These are phyloP conservation scores for Harringtonia aguacate DNA, from an alignment of 2,329 filamentous ascomycete species.

Conservation along the genomic window DNA sequence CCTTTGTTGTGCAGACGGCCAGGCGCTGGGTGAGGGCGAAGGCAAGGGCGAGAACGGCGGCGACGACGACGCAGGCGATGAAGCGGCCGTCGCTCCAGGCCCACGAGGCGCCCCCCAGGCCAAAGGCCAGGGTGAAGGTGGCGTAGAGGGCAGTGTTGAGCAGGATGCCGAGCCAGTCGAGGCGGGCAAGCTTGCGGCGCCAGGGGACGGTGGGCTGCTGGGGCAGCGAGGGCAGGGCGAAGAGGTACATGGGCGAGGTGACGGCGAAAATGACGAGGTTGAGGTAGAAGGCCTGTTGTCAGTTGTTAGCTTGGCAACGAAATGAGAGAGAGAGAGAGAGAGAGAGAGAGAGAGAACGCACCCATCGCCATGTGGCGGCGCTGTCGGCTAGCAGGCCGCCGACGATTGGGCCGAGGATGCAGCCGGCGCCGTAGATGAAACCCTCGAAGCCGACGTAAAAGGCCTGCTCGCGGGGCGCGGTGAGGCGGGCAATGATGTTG, in stretches of 20 bases:
- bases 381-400: slow-evolving; percentile 33
- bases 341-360: neutral
- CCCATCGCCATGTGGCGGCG: slow-evolving; percentile 32
- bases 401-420: slow-evolving; percentile 34
- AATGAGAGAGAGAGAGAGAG: neutral
- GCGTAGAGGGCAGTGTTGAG: slow-evolving; percentile 29
- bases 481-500: slow-evolving; percentile 15
- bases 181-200: slow-evolving; percentile 15
- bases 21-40: slow-evolving; percentile 35
- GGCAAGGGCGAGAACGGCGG: slow-evolving; percentile 23
- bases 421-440: slow-evolving; percentile 30
- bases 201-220: slow-evolving; percentile 10
- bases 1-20: slow-evolving; percentile 26
- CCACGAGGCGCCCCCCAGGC: slow-evolving; percentile 37
- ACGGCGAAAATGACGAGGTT: slow-evolving; percentile 38
- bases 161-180: slow-evolving; percentile 33
- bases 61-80: slow-evolving; percentile 10
- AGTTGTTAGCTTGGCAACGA: neutral
- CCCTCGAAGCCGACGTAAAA: slow-evolving; percentile 18
- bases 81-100: slow-evolving; percentile 26
- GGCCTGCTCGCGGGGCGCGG: slow-evolving; percentile 15
- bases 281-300: slow-evolving; percentile 36
- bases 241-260: slow-evolving; percentile 17
- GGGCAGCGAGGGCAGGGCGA: slow-evolving; percentile 17
- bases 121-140: slow-evolving; percentile 34